Conservation (phyloP, 495 filamentous ascomycete genomes). For the Podospora conica region DNA sequence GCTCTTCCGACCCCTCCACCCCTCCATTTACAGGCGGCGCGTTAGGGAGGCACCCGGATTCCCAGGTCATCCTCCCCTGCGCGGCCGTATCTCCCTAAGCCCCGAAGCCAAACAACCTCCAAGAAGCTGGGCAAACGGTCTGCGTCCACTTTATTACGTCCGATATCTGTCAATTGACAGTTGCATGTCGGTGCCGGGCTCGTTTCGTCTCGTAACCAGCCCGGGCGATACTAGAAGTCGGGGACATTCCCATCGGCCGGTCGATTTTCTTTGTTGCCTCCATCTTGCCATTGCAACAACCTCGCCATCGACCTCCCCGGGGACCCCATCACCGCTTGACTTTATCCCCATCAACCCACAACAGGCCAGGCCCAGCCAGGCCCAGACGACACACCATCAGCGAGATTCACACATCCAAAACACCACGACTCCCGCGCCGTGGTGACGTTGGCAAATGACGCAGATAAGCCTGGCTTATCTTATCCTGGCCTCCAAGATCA, state of each 20-base stretch:
- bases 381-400: not conserved
- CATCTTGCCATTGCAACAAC: no score
- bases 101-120: not conserved
- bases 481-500: constrained; percentile 44
- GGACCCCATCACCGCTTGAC: no score
- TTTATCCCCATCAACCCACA: not conserved
- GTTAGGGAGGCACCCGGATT: constrained; percentile 5
- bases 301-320: not conserved
- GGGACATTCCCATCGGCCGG: not conserved
- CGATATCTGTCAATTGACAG: not conserved
- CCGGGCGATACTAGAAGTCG: not conserved
- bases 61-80: not conserved
- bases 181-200: not conserved
- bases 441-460: constrained; percentile 38
- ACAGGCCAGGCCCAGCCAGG: not conserved
- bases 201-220: not conserved
- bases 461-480: constrained; percentile 49
- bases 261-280: not conserved
- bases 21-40: not conserved
- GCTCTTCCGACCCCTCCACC: not conserved
- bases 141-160: constrained; percentile 12
- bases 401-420: not conserved
- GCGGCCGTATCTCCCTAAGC: constrained; percentile 9
- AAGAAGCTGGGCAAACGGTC: not conserved
- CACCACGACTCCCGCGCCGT: constrained; percentile 6